Conservation (phyloP, 495 filamentous ascomycete species). For the Venustampulla echinocandica region DNA sequence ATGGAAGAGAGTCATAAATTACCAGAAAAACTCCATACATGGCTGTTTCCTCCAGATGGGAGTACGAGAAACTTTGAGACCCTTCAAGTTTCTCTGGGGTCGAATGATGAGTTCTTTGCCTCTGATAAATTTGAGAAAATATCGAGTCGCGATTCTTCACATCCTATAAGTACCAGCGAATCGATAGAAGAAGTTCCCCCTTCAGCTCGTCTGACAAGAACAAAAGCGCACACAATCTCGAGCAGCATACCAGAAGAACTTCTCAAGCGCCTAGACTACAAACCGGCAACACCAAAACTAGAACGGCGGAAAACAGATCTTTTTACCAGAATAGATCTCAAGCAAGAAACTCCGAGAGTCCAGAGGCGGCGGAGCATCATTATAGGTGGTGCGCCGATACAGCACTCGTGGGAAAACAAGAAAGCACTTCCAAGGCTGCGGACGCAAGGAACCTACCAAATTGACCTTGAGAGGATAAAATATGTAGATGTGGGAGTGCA, state of each 20-base stretch:
- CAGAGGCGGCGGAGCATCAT: constrained; percentile 1
- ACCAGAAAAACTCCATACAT: constrained; percentile 27
- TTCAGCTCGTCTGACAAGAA: constrained; percentile 5
- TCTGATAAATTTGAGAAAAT: constrained; percentile 34
- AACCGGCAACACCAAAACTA: background rate
- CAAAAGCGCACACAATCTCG: constrained; percentile 9
- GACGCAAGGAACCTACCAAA: background rate
- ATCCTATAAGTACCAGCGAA: background rate
- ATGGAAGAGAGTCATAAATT: constrained; percentile 32
- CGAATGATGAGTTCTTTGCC: constrained; percentile 34
- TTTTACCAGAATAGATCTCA: constrained; percentile 1
- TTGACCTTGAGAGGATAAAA: background rate
- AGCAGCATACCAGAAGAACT: constrained; percentile 3
- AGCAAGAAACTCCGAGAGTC: background rate
- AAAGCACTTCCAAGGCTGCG: background rate
- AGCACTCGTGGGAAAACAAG: constrained; percentile 2
- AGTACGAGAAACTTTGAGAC: constrained; percentile 29
- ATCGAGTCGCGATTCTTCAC: constrained; percentile 16
- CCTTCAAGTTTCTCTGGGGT: constrained; percentile 33
- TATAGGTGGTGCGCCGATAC: background rate
- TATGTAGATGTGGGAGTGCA: constrained; percentile 5
- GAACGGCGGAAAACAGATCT: constrained; percentile 9
- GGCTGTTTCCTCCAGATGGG: constrained; percentile 33
- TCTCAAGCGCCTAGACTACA: background rate
- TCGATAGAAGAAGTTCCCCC: background rate